These are phyloP conservation scores for Monosporascus sp. DNA, from an alignment of 2,329 filamentous ascomycete genomes.

Conservation along the genomic window DNA sequence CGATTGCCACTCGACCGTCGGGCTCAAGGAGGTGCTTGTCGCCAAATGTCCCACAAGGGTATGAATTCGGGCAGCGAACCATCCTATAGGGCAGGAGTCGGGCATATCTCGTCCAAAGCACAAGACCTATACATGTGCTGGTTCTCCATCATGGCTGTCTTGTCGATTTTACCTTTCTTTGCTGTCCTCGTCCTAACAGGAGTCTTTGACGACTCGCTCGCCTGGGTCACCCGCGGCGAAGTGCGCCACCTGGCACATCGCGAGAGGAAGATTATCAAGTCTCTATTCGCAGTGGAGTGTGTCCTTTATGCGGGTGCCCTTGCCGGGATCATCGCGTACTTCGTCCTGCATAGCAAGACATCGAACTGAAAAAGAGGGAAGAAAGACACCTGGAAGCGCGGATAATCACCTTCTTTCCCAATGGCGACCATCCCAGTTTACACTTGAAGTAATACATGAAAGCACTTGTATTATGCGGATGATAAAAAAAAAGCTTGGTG, in stretches of 20 bases:
- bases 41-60: not conserved
- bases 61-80: not conserved
- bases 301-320: slow-evolving; percentile 12
- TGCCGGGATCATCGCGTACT: slow-evolving; percentile 17
- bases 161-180: slow-evolving; percentile 44
- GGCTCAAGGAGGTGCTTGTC: not conserved
- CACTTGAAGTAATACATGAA: too few relatives aligned
- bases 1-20: not conserved
- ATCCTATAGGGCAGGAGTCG: slow-evolving; percentile 5
- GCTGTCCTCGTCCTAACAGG: slow-evolving; percentile 40
- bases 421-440: too few relatives aligned
- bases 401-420: too few relatives aligned
- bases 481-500: too few relatives aligned
- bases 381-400: too few relatives aligned
- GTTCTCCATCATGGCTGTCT: slow-evolving; percentile 33
- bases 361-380: not conserved
- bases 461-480: too few relatives aligned
- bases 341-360: slow-evolving; percentile 8
- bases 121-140: slow-evolving; percentile 28
- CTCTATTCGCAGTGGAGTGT: slow-evolving; percentile 10
- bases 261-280: slow-evolving; percentile 31
- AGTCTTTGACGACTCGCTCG: slow-evolving; percentile 39
- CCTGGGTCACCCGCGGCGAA: slow-evolving; percentile 46
- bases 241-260: slow-evolving; percentile 32
- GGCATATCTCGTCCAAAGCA: slow-evolving; percentile 18